Evolutionary conservation across 306 rosid species (phyloP).

Genomic region (Rubus idaeus): DNA sequence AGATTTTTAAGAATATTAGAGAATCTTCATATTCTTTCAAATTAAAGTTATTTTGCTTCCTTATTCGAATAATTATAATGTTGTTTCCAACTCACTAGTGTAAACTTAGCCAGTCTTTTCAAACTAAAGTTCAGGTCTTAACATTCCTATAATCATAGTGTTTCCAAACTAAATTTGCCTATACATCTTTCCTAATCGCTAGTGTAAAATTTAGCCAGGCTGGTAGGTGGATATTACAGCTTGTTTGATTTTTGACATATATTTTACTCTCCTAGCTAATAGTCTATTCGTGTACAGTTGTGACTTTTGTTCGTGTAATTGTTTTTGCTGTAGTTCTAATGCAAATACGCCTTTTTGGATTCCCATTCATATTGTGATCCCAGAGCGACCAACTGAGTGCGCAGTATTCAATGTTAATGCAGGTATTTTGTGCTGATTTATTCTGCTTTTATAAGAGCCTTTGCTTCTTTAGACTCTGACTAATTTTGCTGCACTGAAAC

Average conservation of each 20-base stretch:
- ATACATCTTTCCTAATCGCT: neutral
- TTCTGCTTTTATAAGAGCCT: slow-evolving; percentile 22
- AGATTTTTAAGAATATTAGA: neutral
- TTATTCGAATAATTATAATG: neutral
- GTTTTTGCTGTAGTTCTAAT: slow-evolving; percentile 53
- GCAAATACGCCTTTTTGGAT: slow-evolving; percentile 91
- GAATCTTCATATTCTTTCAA: neutral
- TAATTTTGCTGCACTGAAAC: neutral
- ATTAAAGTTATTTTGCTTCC: neutral
- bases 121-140: neutral
- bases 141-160: neutral
- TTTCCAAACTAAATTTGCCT: too few species aligned
- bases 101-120: neutral
- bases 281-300: neutral
- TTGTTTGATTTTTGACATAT: neutral
- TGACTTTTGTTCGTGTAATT: slow-evolving; percentile 7
- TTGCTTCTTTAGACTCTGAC: slow-evolving; percentile 9
- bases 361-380: slow-evolving; percentile 86
- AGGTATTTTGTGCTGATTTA: slow-evolving; percentile 50
- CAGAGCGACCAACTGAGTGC: slow-evolving; percentile 96
- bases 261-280: neutral
- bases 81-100: neutral
- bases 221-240: neutral
- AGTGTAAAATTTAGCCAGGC: neutral
- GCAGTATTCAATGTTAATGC: slow-evolving; percentile 83